Evolutionary conservation across 2,329 filamentous ascomycete species (phyloP), one percentile per base, ranked within the genome.

Genomic region (Fusarium papillatum): DNA sequence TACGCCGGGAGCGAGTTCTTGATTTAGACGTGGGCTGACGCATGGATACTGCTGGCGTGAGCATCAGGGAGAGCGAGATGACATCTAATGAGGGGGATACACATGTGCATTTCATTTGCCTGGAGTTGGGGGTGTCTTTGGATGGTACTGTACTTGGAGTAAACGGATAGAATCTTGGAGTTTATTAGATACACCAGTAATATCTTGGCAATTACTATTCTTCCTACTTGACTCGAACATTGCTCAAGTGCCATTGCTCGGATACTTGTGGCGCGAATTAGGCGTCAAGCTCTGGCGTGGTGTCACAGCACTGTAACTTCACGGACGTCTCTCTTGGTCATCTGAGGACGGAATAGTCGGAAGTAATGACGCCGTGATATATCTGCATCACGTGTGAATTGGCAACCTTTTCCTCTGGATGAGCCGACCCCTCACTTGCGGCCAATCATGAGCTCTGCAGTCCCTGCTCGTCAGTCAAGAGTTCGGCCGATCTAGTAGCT

Each of bases 1-100:
- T 98, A 95, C 94, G 85, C 95, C 4, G 88, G 93, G 64, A 89
- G 93, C 59, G 93, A 93, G 80, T 98, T 98, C 81, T 68, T 85
- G 72, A 76, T 80, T 36, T 84, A 78, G 71, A 34, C 14, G 5
- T 63, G 17, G 19, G 11, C n/a, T 22, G 22, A 34, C 55, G 24
- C 16, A 22, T 31, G 60, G 38, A 29, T 39, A 68, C 36, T 48
- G 14, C 26, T 22, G 50, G 29, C 26, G 29, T 57, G 50, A 57
- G 50, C 29, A 36, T 34, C 50, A 31, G 29, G 19, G 19, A 57
- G 50, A 36, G 19, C 19, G 63, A 70, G 50, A 43, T 59, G 19
- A 39, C 38, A 65, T 63, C 26, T 16, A 26, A 41, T 43, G 63
- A 38, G 50, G n/a, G 59, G 68, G 64, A 19, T 53, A 34, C 41